Percentiles rank a stretch among this genome's conserved stretches.
Conservation (phyloP, 2,329 filamentous ascomycete species). For the Xylaria hypoxylon region DNA sequence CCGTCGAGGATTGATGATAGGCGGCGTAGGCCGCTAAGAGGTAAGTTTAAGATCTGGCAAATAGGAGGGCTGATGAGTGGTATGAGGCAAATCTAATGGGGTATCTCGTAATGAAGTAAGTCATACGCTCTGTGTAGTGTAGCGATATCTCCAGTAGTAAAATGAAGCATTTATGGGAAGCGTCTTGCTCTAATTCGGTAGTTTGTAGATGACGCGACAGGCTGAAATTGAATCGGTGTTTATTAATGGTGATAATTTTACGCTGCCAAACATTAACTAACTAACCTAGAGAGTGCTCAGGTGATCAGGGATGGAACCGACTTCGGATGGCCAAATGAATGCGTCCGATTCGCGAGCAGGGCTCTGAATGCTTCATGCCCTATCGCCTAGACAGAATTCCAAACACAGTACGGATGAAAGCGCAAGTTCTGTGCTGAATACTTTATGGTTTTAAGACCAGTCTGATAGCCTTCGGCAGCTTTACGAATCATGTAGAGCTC, state of each 20-base stretch:
- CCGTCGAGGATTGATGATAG: constrained; percentile 3
- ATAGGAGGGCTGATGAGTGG: constrained; percentile 23
- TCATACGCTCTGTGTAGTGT: neutral
- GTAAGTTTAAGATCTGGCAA: constrained; percentile 18
- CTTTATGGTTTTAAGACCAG: neutral
- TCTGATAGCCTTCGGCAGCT: neutral
- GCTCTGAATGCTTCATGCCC: neutral
- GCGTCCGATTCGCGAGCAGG: neutral
- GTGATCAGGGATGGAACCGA: neutral
- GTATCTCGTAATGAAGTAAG: neutral
- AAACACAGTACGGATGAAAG: neutral
- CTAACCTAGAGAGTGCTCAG: neutral
- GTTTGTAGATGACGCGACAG: neutral
- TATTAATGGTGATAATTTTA: neutral
- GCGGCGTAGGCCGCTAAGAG: neutral
- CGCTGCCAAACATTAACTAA: neutral
- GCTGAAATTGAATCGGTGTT: neutral
- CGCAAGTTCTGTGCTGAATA: neutral
- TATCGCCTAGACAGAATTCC: neutral
- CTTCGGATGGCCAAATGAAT: neutral
- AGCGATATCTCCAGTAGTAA: neutral
- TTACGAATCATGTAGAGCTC: neutral
- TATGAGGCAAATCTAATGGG: neutral
- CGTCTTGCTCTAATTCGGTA: neutral
- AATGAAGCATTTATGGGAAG: neutral